Evolutionary conservation across 2,329 filamentous ascomycete genomes (phyloP).

Genomic region (Chaetomiaceae sp.): DNA sequence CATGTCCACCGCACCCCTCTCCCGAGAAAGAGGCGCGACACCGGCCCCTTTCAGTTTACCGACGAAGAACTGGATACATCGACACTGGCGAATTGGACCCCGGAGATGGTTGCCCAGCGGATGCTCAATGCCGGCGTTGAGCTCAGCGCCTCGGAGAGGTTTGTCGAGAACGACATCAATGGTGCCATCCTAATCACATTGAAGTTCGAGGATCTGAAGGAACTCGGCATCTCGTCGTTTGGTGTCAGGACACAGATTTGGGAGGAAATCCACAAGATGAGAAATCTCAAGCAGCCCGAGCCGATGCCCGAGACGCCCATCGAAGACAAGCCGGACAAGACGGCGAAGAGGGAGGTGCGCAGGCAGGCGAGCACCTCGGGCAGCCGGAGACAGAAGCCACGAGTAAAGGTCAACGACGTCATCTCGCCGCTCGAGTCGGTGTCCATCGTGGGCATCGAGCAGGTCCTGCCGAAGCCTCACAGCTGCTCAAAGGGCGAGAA

Average conservation of each 20-base stretch:
- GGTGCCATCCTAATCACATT: constrained; percentile 84
- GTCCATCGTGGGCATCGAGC: constrained; percentile 88
- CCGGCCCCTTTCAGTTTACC: constrained; percentile 53
- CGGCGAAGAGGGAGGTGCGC: constrained; percentile 43
- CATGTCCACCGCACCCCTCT: constrained; percentile 36
- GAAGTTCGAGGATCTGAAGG: constrained; percentile 81
- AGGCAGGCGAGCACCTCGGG: constrained; percentile 34
- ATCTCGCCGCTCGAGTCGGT: constrained; percentile 79
- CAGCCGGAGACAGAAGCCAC: constrained; percentile 38
- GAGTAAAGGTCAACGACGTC: constrained; percentile 51
- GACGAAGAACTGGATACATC: constrained; percentile 53
- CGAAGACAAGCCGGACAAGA: constrained; percentile 52
- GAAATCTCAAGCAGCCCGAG: constrained; percentile 49
- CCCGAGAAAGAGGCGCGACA: constrained; percentile 36
- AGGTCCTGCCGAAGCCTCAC: constrained; percentile 79
- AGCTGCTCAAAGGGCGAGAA: constrained; percentile 81
- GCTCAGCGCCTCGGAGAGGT: constrained; percentile 69
- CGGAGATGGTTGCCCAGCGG: constrained; percentile 75
- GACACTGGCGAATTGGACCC: constrained; percentile 62
- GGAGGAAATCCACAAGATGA: constrained; percentile 70
- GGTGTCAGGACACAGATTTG: constrained; percentile 75
- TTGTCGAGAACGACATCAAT: constrained; percentile 88
- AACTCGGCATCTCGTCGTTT: constrained; percentile 76
- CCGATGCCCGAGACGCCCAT: constrained; percentile 55
- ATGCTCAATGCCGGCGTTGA: constrained; percentile 84